Evolutionary conservation across 306 rosid genomes (phyloP).

Genomic region (Aeschynomene evenia): DNA sequence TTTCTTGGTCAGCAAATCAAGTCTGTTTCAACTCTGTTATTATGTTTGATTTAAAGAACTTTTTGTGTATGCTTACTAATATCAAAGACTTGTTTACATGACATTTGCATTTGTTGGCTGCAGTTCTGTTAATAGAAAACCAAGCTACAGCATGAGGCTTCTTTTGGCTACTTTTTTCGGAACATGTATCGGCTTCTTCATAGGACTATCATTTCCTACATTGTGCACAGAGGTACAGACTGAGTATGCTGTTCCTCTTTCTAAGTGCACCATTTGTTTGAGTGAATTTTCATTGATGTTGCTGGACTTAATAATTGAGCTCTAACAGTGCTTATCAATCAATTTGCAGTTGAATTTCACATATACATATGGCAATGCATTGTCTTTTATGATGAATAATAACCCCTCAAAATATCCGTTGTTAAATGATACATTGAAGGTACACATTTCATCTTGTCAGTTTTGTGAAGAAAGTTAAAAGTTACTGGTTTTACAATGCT

Average conservation of each 20-base stretch:
- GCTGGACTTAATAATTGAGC: slow-evolving; percentile 25
- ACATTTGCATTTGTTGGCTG: slow-evolving; percentile 49
- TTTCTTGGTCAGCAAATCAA: too few relatives aligned
- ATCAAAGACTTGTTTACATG: slow-evolving; percentile 20
- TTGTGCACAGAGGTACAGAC: slow-evolving; percentile 71
- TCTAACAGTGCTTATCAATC: slow-evolving; percentile 12
- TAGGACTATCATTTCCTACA: slow-evolving; percentile 82
- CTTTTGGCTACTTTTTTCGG: slow-evolving; percentile 78
- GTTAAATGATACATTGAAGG: slow-evolving; percentile 67
- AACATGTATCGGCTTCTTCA: slow-evolving; percentile 78
- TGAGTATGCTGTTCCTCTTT: slow-evolving; percentile 10
- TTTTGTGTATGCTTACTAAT: slow-evolving; percentile 17
- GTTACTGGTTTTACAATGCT: not conserved
- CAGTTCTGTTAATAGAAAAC: slow-evolving; percentile 73
- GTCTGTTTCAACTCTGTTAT: too few relatives aligned
- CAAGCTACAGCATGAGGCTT: slow-evolving; percentile 82
- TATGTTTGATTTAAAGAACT: slow-evolving; percentile 1
- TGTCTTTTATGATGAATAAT: slow-evolving; percentile 41
- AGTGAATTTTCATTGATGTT: slow-evolving; percentile 17
- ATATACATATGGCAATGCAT: slow-evolving; percentile 39
- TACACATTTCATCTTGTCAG: slow-evolving; percentile 27
- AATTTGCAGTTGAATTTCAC: slow-evolving; percentile 77
- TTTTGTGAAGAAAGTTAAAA: slow-evolving; percentile 16
- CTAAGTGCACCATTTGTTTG: not conserved
- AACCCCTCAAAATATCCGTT: slow-evolving; percentile 42